Conservation (phyloP, 768 basidiomycete species). For the Lactifluus echinatus region DNA sequence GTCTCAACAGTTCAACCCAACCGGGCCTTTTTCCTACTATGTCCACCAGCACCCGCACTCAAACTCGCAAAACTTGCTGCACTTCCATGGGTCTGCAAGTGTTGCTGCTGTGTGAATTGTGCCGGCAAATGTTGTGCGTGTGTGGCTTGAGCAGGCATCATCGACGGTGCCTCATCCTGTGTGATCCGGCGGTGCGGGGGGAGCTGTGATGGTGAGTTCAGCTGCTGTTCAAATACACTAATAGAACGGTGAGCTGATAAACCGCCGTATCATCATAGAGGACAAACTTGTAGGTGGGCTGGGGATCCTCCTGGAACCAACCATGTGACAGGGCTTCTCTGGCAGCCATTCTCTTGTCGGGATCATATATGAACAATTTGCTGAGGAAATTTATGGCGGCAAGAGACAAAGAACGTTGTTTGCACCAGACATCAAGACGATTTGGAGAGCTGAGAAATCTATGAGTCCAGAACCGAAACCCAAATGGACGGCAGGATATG, state of each 20-base stretch:
- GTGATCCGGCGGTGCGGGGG: conserved; percentile 87
- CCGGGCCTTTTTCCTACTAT: conserved; percentile 53
- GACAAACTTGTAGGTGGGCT: conserved; percentile 69
- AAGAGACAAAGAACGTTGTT: conserved; percentile 46
- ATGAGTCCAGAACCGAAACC: neutral
- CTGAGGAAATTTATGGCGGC: conserved; percentile 78
- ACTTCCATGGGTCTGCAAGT: conserved; percentile 38
- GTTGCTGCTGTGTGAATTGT: conserved; percentile 35
- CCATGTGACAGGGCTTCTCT: conserved; percentile 71
- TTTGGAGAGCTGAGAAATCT: conserved; percentile 40
- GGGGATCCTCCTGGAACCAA: conserved; percentile 91
- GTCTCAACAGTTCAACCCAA: conserved; percentile 30
- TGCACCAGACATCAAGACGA: conserved; percentile 70
- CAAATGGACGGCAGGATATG: conserved; percentile 23
- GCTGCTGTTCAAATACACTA: conserved; percentile 59
- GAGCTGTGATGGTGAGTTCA: conserved; percentile 51
- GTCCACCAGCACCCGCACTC: conserved; percentile 42
- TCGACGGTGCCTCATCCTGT: conserved; percentile 84
- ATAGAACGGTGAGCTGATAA: neutral
- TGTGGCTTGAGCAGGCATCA: conserved; percentile 56
- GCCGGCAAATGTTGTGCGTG: conserved; percentile 35
- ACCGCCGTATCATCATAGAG: neutral
- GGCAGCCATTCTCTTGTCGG: conserved; percentile 77
- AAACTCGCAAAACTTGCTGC: conserved; percentile 54
- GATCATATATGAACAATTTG: conserved; percentile 84